Evolutionary conservation across 768 basidiomycete species (phyloP), one percentile per base, ranked within the genome.

Genomic region (Tricholoma hemisulphureum): DNA sequence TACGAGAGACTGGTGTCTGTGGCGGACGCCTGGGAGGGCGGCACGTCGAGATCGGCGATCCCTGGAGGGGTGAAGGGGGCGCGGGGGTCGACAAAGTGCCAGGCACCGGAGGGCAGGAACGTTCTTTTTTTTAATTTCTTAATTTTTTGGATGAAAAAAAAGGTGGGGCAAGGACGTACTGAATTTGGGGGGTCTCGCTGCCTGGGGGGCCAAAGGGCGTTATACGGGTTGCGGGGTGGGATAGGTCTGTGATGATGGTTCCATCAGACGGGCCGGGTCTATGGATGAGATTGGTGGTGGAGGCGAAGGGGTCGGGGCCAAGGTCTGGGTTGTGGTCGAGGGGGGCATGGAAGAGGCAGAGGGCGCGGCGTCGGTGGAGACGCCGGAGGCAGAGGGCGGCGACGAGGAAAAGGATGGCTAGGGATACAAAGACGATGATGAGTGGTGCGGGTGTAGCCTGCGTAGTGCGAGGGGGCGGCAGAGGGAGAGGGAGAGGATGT

Each of bases 101-200:
- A 86, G 53, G 77, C 79, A 21, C 84, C 83, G 58, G 84, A 81
- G 8, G 77, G 69, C 41, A 82, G 18, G 67, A 76, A 61, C 81
- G 82, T 32, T 75, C 84, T 85, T 24, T n/a, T n/a, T n/a, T n/a
- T n/a, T n/a, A n/a, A n/a, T n/a, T n/a, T n/a, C n/a, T n/a, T n/a
- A n/a, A n/a, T n/a, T n/a, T 24, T 39, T 18, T 37, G 20, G 24
- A 34, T 23, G 7, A 24, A 32, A 18, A 41, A 51, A 32, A n/a
- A n/a, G n/a, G n/a, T n/a, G 56, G 4, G 46, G n/a, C n/a, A n/a
- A n/a, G 18, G 7, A 71, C 77, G 52, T 55, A 81, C 80, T 68
- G 53, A 76, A 80, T 48, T n/a, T 69, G 68, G 10, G 77, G 79
- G 8, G 63, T 69, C 50, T 71, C 72, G 48, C 69, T 69, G 4